Evolutionary conservation across 148 eudicot genomes (phyloP).

Genomic region (Heliamphora exappendiculata): DNA sequence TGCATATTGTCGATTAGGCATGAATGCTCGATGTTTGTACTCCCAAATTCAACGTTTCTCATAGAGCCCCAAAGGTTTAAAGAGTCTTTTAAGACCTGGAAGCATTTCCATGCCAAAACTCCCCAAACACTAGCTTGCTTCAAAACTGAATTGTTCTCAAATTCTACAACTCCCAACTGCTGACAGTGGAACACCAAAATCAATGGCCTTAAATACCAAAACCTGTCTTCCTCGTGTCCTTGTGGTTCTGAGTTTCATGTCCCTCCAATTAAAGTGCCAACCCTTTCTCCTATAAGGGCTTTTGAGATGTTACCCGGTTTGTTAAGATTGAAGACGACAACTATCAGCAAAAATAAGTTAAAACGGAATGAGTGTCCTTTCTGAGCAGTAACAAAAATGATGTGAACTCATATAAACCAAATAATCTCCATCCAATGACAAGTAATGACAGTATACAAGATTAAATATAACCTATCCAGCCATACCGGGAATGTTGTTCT

Average conservation of each 20-base stretch:
- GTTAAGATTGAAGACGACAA: conserved; percentile 85
- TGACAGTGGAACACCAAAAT: background rate
- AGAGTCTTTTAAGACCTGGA: too few species aligned
- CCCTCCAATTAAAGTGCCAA: conserved; percentile 85
- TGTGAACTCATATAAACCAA: too few species aligned
- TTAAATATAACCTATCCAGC: background rate
- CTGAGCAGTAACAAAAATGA: background rate
- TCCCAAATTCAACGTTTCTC: background rate
- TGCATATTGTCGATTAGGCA: background rate
- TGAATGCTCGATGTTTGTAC: background rate
- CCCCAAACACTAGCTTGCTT: too few species aligned
- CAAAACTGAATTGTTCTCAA: background rate
- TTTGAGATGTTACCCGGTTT: conserved; percentile 76
- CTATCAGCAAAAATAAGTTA: conserved; percentile 23
- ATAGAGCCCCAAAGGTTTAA: too few species aligned
- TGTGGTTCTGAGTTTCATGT: conserved; percentile 33
- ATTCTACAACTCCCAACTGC: background rate
- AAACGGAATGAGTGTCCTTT: background rate
- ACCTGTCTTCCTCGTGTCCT: conserved; percentile 4
- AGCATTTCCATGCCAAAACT: too few species aligned
- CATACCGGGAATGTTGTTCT: conserved; percentile 90
- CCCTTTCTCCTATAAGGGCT: conserved; percentile 87
- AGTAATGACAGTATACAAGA: background rate
- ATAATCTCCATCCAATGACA: too few species aligned
- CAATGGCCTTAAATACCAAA: background rate